Percentiles rank a stretch among this genome's conserved stretches.
phyloP scores from a whole-genome alignment of 495 filamentous ascomycete species.

The Podospora comata region DNA sequence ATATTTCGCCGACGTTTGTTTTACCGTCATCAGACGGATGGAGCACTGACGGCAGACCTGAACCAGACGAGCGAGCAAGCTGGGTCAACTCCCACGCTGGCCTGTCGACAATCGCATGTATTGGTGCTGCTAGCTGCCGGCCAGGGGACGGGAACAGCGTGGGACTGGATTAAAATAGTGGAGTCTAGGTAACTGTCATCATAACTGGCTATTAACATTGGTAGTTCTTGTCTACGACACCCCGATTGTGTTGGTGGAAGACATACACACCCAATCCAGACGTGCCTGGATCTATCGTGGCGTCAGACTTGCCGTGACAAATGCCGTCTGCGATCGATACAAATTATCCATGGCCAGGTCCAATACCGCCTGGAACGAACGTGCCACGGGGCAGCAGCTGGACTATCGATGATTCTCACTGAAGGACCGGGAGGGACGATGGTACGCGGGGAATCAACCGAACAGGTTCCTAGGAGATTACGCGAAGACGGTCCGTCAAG shows the following conservation, averaged over 20 bases:
- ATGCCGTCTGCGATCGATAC: slow-evolving; percentile 3
- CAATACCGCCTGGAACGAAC: not conserved
- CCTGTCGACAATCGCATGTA: not conserved
- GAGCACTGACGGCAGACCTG: slow-evolving; percentile 1
- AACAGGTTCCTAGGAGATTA: not conserved
- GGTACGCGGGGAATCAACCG: slow-evolving; percentile 2
- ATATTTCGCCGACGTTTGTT: slow-evolving; percentile 25
- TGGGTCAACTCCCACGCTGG: slow-evolving; percentile 2
- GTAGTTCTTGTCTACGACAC: not conserved
- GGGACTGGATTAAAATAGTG: slow-evolving; percentile 10
- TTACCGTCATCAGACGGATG: slow-evolving; percentile 17
- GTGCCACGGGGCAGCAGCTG: not conserved
- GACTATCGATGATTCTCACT: not conserved
- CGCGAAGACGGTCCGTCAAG: slow-evolving; percentile 3
- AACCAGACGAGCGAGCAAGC: slow-evolving; percentile 14
- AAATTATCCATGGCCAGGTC: not conserved
- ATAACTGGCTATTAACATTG: not conserved
- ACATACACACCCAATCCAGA: not conserved
- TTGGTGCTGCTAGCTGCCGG: not conserved
- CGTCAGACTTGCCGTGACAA: slow-evolving; percentile 7
- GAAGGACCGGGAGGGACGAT: not conserved
- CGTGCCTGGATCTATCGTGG: slow-evolving; percentile 1
- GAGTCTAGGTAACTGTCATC: not conserved
- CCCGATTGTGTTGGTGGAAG: not conserved
- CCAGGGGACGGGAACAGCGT: slow-evolving; percentile 8